Conservation (phyloP, 768 basidiomycete genomes). For the Xerocomus potaroensis region DNA sequence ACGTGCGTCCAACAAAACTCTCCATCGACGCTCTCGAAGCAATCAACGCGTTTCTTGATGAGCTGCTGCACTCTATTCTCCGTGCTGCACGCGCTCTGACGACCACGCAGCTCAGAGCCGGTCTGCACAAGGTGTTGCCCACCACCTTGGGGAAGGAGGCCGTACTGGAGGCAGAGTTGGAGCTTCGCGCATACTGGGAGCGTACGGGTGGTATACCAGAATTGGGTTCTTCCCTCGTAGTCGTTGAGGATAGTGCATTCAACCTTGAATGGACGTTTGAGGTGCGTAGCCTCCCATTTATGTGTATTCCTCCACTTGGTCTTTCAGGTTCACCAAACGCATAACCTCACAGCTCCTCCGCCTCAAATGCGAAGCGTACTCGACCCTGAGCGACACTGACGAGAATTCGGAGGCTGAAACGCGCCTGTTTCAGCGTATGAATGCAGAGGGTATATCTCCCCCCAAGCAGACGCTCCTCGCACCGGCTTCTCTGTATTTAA, state of each 20-base stretch:
- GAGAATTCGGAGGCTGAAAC: slow-evolving; percentile 67
- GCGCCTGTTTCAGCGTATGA: slow-evolving; percentile 61
- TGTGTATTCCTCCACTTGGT: neutral
- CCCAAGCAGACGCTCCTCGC: slow-evolving; percentile 55
- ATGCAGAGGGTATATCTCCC: slow-evolving; percentile 47
- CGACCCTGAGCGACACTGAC: slow-evolving; percentile 75
- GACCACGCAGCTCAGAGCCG: slow-evolving; percentile 69
- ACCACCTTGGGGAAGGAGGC: slow-evolving; percentile 88
- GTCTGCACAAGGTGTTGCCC: slow-evolving; percentile 67
- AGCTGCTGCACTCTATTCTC: slow-evolving; percentile 74
- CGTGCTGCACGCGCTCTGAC: slow-evolving; percentile 60
- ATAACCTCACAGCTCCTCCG: slow-evolving; percentile 53
- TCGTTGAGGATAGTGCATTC: slow-evolving; percentile 55
- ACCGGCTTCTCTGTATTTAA: slow-evolving; percentile 85
- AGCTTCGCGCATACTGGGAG: slow-evolving; percentile 86
- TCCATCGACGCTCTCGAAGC: slow-evolving; percentile 69
- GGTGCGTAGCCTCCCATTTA: slow-evolving; percentile 35
- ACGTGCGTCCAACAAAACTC: slow-evolving; percentile 88
- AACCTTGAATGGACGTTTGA: slow-evolving; percentile 72
- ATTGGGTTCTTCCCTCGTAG: slow-evolving; percentile 24
- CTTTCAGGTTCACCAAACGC: slow-evolving; percentile 10
- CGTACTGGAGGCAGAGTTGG: slow-evolving; percentile 88
- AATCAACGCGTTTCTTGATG: slow-evolving; percentile 81
- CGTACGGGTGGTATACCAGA: slow-evolving; percentile 45
- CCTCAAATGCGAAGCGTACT: slow-evolving; percentile 86